Base-by-base conservation (phyloP, 148 eudicot genomes). In the Agrostemma githago region DNA sequence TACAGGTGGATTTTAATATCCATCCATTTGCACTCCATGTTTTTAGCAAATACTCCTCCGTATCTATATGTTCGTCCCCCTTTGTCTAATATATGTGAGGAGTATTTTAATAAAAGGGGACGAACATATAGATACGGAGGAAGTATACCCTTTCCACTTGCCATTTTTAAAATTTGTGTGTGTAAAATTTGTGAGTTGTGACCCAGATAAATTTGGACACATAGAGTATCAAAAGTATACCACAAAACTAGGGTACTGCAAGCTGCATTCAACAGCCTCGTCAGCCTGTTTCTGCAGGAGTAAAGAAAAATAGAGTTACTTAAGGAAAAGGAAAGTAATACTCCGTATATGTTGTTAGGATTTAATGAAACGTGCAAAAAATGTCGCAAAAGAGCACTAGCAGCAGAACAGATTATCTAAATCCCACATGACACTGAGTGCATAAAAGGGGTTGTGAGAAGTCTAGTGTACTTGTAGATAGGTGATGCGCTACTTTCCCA, bases 171-270 rank as follows among this genome's bases (percentile, higher is more conserved):
- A 46, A 46, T 10, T 5, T 46, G 6, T 44, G 51, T 44, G 51
- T 44, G 51, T 44, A 5, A 44, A 44, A 5, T 46, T 46, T 1
- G 53, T 46, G 53, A 46, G 2, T 5, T n/a, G 34, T 26, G 34
- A 26, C 34, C 14, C 54, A 48, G 8, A 48, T 48, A 8, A 48
- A 48, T 48, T 11, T 48, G 14, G 54, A 48, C 12, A 48, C 54
- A 46, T 46, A 48, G 12, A 48, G 54, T 3, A 48, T 26, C 15
- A 12, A 17, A 54, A 4, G 41, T 82, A 62, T 92, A 92, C 99
- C 96, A 87, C 94, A 86, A 89, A 92, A 86, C 92, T 90, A 57
- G 94, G 90, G 85, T 88, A 95, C 54, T 82, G 84, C 51, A 86
- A 67, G 72, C 57, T 81, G 87, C 88, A 86, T 77, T 90, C 94